phyloP scores from a whole-genome alignment of 495 filamentous ascomycete genomes.

The Aspergillus olivimuriae region DNA sequence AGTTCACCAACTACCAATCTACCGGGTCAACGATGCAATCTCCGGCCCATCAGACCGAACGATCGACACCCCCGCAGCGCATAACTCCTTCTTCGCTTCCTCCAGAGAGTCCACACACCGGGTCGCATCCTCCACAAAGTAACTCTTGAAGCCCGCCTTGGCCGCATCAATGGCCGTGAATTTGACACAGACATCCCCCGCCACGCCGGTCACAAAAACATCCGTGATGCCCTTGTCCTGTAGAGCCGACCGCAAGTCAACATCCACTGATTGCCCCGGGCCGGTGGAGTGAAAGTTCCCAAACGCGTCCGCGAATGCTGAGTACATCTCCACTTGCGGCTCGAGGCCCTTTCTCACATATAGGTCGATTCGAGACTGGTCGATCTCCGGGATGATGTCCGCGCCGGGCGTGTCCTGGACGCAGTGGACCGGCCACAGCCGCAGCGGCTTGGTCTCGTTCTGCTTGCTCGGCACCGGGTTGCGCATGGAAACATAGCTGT shows the following conservation, averaged over 20 bases:
- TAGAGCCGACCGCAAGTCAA: constrained; percentile 54
- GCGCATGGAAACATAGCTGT: constrained; percentile 51
- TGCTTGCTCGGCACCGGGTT: constrained; percentile 59
- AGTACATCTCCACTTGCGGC: constrained; percentile 80
- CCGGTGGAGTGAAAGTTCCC: constrained; percentile 39
- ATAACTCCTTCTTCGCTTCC: constrained; percentile 48
- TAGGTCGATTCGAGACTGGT: constrained; percentile 49
- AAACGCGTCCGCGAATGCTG: constrained; percentile 75
- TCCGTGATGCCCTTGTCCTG: constrained; percentile 55
- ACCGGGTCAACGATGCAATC: constrained; percentile 34
- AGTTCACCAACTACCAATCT: too few species aligned
- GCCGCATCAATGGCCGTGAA: constrained; percentile 70
- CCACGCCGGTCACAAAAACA: constrained; percentile 78
- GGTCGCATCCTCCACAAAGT: constrained; percentile 72
- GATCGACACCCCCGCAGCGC: constrained; percentile 44
- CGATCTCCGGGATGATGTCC: constrained; percentile 68
- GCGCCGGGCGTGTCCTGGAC: constrained; percentile 68
- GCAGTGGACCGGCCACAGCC: constrained; percentile 89
- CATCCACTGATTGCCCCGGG: constrained; percentile 41
- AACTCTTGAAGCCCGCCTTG: constrained; percentile 68
- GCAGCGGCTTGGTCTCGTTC: constrained; percentile 55
- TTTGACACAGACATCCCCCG: constrained; percentile 86
- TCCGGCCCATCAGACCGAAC: constrained; percentile 43
- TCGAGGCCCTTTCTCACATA: constrained; percentile 75
- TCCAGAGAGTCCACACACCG: constrained; percentile 54